phyloP scores from a whole-genome alignment of 352 stramenopile genomes.

The Phytophthora agathidicida region DNA sequence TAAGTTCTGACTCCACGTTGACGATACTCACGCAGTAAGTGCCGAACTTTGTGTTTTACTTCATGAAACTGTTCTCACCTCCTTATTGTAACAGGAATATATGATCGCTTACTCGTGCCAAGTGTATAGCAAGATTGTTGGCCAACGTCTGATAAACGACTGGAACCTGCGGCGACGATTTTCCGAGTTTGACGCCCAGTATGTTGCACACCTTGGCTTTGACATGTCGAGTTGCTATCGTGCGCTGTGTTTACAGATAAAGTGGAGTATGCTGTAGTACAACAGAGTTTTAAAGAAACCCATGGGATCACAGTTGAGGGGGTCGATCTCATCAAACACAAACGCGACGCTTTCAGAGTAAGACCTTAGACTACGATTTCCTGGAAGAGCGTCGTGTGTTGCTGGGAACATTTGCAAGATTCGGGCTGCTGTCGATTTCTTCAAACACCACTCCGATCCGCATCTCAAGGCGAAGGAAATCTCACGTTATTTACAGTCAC shows the following conservation, averaged over 20 bases:
- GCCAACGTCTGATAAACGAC: constrained; percentile 55
- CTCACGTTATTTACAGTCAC: too few relatives aligned
- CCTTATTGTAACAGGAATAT: constrained; percentile 62
- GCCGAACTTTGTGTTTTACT: not conserved
- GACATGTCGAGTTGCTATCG: too few relatives aligned
- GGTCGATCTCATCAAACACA: constrained; percentile 60
- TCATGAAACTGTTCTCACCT: not conserved
- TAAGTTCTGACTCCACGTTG: constrained; percentile 44
- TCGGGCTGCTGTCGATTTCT: constrained; percentile 55
- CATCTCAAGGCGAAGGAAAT: constrained; percentile 46
- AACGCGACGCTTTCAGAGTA: constrained; percentile 55
- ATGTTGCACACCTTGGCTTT: not conserved
- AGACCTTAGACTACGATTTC: constrained; percentile 58
- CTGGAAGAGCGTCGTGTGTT: constrained; percentile 60
- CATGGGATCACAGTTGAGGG: constrained; percentile 49
- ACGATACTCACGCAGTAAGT: constrained; percentile 56
- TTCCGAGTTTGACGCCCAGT: constrained; percentile 69
- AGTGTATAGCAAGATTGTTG: constrained; percentile 54
- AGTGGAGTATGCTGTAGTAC: constrained; percentile 6
- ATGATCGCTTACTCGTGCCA: constrained; percentile 65
- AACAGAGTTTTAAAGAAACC: constrained; percentile 48
- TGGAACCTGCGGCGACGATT: constrained; percentile 75
- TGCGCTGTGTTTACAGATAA: too few relatives aligned
- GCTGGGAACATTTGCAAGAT: constrained; percentile 53
- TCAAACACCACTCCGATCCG: constrained; percentile 52